phyloP scores from a whole-genome alignment of 2,329 filamentous ascomycete species.

The Trichoderma breve region DNA sequence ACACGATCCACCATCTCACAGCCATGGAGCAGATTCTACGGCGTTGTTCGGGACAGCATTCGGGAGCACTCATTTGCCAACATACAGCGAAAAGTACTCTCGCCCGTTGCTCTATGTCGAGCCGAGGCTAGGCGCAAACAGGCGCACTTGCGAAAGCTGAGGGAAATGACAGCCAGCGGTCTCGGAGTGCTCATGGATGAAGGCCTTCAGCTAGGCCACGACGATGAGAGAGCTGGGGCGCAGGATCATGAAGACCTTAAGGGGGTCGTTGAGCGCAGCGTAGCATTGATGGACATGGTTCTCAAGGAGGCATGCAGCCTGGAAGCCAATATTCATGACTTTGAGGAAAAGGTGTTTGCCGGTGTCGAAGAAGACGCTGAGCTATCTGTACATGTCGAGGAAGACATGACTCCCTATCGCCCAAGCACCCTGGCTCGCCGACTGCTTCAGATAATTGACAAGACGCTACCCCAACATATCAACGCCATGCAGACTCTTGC shows the following conservation, averaged over 20 bases:
- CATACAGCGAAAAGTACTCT: slow-evolving; percentile 69
- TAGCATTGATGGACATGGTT: slow-evolving; percentile 83
- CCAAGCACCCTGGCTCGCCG: slow-evolving; percentile 63
- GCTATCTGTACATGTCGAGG: slow-evolving; percentile 52
- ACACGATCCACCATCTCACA: slow-evolving; percentile 43
- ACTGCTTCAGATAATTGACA: slow-evolving; percentile 66
- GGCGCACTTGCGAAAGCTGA: slow-evolving; percentile 65
- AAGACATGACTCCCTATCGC: slow-evolving; percentile 44
- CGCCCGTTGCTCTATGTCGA: slow-evolving; percentile 72
- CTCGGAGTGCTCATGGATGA: slow-evolving; percentile 86
- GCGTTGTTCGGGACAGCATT: slow-evolving; percentile 73
- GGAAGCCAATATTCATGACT: slow-evolving; percentile 60
- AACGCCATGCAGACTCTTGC: slow-evolving; percentile 55
- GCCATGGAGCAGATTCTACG: slow-evolving; percentile 72
- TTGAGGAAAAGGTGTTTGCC: slow-evolving; percentile 64
- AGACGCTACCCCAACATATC: slow-evolving; percentile 66
- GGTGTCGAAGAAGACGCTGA: slow-evolving; percentile 61
- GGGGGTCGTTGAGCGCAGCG: slow-evolving; percentile 72
- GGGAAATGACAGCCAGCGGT: slow-evolving; percentile 79
- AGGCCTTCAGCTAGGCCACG: slow-evolving; percentile 66
- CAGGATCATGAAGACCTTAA: slow-evolving; percentile 58
- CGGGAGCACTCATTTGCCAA: slow-evolving; percentile 68
- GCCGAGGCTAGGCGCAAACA: slow-evolving; percentile 75
- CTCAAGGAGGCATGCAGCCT: slow-evolving; percentile 67
- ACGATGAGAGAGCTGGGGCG: slow-evolving; percentile 56